These are phyloP conservation scores for Camelina sativa DNA, from an alignment of 345 rosid species.

Conservation along the genomic window DNA sequence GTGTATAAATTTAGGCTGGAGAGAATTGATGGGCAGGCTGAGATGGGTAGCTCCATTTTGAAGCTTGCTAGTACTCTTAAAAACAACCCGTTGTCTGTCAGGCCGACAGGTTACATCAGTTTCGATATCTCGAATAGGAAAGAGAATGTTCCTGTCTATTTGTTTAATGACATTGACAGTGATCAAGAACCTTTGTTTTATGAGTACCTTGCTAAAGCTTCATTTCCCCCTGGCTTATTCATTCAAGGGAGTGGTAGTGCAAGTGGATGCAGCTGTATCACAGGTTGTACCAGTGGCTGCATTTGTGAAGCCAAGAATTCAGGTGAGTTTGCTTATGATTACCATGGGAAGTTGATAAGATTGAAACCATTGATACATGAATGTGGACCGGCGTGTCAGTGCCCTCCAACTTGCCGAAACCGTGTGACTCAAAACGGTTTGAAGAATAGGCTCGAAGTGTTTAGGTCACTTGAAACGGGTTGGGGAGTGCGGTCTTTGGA, in stretches of 20 bases:
- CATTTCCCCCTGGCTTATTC: conserved; percentile 61
- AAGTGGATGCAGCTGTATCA: conserved; percentile 73
- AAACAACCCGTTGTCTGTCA: conserved; percentile 57
- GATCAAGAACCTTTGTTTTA: conserved; percentile 84
- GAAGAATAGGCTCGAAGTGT: conserved; percentile 75
- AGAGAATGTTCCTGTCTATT: conserved; percentile 68
- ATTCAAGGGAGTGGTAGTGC: conserved; percentile 42
- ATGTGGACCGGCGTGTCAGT: conserved; percentile 74
- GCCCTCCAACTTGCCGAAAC: conserved; percentile 80
- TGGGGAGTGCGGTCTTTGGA: conserved; percentile 96
- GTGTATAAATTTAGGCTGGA: conserved; percentile 72
- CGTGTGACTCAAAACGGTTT: conserved; percentile 80
- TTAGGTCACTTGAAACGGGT: conserved; percentile 86
- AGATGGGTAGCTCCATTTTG: conserved; percentile 80
- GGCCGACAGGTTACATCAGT: conserved; percentile 73
- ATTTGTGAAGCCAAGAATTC: conserved; percentile 75
- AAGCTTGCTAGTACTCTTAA: conserved; percentile 70
- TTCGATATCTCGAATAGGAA: conserved; percentile 72
- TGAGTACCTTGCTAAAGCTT: conserved; percentile 69
- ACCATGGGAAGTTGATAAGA: conserved; percentile 64
- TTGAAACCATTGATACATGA: conserved; percentile 79
- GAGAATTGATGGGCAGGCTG: conserved; percentile 81
- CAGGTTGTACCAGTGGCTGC: conserved; percentile 72
- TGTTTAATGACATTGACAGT: conserved; percentile 76
- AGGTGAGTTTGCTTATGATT: conserved; percentile 82